Percentiles rank a stretch among this genome's conserved stretches.
Conservation (phyloP, 2,329 filamentous ascomycete species). For the Alternaria triticimaculans region DNA sequence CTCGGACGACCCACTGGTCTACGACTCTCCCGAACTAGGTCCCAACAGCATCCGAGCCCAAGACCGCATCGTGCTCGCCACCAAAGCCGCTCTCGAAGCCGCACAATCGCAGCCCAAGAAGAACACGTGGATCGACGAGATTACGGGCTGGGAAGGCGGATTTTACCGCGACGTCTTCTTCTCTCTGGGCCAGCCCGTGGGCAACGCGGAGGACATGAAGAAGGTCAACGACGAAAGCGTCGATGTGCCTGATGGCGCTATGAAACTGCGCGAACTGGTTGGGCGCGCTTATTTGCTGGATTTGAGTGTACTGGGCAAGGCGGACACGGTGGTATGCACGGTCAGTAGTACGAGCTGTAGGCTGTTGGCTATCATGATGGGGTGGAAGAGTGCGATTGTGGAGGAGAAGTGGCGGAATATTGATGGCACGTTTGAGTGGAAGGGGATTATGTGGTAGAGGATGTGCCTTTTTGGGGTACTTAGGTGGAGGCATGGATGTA, state of each 20-base stretch:
- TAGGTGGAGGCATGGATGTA: not conserved
- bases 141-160: constrained; percentile 85
- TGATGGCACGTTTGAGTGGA: constrained; percentile 49
- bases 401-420: constrained; percentile 75
- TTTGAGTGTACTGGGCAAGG: constrained; percentile 72
- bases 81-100: constrained; percentile 61
- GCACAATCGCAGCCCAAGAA: constrained; percentile 39
- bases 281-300: constrained; percentile 85
- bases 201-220: constrained; percentile 36
- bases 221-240: constrained; percentile 25
- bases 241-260: constrained; percentile 55
- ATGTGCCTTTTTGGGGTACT: not conserved
- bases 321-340: constrained; percentile 77
- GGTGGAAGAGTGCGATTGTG: constrained; percentile 67
- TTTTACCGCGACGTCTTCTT: constrained; percentile 85
- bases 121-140: constrained; percentile 71
- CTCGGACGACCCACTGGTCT: constrained; percentile 81
- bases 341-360: constrained; percentile 73
- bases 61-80: constrained; percentile 76
- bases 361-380: constrained; percentile 83
- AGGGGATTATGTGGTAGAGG: constrained; percentile 44
- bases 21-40: constrained; percentile 69
- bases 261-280: constrained; percentile 74
- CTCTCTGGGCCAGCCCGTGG: constrained; percentile 65
- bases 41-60: constrained; percentile 66